Conservation (phyloP, 306 rosid species). For the Dalbergia oliveri region DNA sequence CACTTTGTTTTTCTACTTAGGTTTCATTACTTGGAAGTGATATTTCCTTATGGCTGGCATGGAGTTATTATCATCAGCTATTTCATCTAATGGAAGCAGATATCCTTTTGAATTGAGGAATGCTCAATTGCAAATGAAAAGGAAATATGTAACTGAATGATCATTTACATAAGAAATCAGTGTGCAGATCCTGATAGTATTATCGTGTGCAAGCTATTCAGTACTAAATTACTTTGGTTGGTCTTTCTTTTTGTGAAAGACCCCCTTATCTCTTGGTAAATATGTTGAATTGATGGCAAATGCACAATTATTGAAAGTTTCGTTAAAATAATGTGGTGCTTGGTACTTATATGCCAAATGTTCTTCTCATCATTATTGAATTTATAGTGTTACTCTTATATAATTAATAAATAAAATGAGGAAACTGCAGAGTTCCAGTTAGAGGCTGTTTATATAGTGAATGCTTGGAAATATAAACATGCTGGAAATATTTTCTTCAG, state of each 20-base stretch:
- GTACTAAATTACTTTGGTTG: not conserved
- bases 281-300: not conserved
- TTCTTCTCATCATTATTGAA: not conserved
- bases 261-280: slow-evolving; percentile 8
- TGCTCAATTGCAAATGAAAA: slow-evolving; percentile 32
- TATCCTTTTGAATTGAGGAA: slow-evolving; percentile 16
- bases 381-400: not conserved
- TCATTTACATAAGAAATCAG: slow-evolving; percentile 14
- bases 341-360: slow-evolving; percentile 14
- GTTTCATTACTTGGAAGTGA: slow-evolving; percentile 24
- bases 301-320: not conserved
- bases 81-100: not conserved
- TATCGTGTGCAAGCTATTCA: not conserved
- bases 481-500: not conserved
- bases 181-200: not conserved
- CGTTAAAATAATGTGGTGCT: not conserved
- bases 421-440: not conserved
- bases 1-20: slow-evolving; percentile 26
- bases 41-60: slow-evolving; percentile 7
- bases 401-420: slow-evolving; percentile 1
- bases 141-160: slow-evolving; percentile 9
- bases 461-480: slow-evolving; percentile 12
- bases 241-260: not conserved
- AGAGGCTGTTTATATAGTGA: slow-evolving; percentile 21
- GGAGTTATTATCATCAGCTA: slow-evolving; percentile 14